A percentile compares a stretch with the other conserved stretches of the same genome.
Evolutionary conservation across 2,329 filamentous ascomycete genomes (phyloP).

Genomic region (Beauveria asiatica): DNA sequence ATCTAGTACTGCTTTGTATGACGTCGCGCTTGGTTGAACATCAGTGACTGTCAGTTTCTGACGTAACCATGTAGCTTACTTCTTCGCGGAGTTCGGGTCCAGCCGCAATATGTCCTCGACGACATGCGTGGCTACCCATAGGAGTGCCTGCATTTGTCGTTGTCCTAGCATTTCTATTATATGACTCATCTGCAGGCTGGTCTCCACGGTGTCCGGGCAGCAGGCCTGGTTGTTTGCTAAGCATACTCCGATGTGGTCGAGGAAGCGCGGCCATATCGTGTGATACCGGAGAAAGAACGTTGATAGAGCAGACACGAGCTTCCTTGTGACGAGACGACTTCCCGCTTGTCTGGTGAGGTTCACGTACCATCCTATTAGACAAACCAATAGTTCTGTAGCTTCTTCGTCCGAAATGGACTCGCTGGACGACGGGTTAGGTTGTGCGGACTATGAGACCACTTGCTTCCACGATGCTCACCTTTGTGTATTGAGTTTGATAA

Average conservation of each 20-base stretch:
- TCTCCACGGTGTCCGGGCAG: conserved; percentile 16
- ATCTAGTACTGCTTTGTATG: conserved; percentile 32
- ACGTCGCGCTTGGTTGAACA: conserved; percentile 22
- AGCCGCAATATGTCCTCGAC: conserved; percentile 42
- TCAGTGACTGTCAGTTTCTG: conserved; percentile 16
- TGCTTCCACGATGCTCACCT: conserved; percentile 42
- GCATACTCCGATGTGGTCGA: conserved; percentile 52
- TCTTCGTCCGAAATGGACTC: conserved; percentile 47
- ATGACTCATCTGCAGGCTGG: conserved; percentile 32
- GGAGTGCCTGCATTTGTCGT: conserved; percentile 43
- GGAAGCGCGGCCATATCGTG: conserved; percentile 54
- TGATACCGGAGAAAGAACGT: conserved; percentile 69
- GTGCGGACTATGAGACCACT: neutral
- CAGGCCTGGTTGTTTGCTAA: conserved; percentile 30
- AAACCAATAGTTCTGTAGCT: conserved; percentile 49
- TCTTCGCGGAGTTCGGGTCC: conserved; percentile 51
- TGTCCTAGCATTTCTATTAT: conserved; percentile 39
- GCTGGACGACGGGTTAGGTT: conserved; percentile 20
- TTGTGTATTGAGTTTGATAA: conserved; percentile 89
- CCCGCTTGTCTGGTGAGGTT: conserved; percentile 42
- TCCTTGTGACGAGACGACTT: conserved; percentile 56
- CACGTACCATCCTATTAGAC: conserved; percentile 55
- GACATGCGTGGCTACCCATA: conserved; percentile 50
- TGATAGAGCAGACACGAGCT: conserved; percentile 68
- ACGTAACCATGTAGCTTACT: conserved; percentile 28